Evolutionary conservation across 1,139 yeast species (phyloP).

Genomic region (Suhomyces kunorum): DNA sequence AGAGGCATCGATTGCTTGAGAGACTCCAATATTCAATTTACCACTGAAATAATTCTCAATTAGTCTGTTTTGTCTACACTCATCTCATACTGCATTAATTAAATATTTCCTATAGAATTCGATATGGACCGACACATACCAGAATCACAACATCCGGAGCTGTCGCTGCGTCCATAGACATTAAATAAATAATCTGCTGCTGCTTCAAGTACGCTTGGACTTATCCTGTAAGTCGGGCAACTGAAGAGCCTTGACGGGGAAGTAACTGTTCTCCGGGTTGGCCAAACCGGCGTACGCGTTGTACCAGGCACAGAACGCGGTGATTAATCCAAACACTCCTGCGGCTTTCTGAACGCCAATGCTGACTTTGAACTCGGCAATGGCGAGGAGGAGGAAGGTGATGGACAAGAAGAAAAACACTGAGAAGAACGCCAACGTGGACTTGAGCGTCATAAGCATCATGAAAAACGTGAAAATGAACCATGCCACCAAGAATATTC

Average conservation of each 20-base stretch:
- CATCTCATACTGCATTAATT: no score
- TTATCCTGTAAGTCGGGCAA: conserved; percentile 43
- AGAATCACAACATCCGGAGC: no score
- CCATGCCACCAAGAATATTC: conserved; percentile 79
- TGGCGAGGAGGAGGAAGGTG: conserved; percentile 67
- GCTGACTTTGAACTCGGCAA: conserved; percentile 48
- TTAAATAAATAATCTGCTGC: background rate
- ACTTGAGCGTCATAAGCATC: conserved; percentile 67
- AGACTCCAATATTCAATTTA: no score
- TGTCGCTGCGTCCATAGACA: no score
- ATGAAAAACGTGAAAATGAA: conserved; percentile 72
- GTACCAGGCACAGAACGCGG: conserved; percentile 83
- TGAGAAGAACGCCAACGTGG: conserved; percentile 74
- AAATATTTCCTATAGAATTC: no score
- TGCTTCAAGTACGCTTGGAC: conserved; percentile 6
- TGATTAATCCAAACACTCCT: conserved; percentile 77
- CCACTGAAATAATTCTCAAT: no score
- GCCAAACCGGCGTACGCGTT: conserved; percentile 92
- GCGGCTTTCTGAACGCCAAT: conserved; percentile 59
- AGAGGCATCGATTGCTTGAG: no score
- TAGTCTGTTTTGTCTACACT: no score
- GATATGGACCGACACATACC: no score
- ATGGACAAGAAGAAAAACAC: conserved; percentile 64
- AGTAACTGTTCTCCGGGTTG: conserved; percentile 65
- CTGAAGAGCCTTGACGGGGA: conserved; percentile 54